A percentile compares a stretch with the other conserved stretches of the same genome.
These are phyloP conservation scores for Furcasterigmium furcatum DNA, from an alignment of 2,329 filamentous ascomycete genomes.

Conservation along the genomic window DNA sequence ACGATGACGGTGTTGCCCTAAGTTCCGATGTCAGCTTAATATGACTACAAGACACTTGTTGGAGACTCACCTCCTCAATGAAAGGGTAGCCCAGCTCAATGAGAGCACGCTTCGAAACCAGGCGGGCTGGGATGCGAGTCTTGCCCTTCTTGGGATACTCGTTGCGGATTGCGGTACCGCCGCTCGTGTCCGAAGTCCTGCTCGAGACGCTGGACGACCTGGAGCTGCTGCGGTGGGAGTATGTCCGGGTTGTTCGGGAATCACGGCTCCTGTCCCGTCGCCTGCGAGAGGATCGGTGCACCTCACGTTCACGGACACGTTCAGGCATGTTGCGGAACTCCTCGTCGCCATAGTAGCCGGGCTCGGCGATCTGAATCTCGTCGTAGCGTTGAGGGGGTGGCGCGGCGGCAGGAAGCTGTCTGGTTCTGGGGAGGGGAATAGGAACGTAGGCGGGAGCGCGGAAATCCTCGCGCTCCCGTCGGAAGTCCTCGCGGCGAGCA, in stretches of 20 bases:
- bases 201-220: conserved; percentile 41
- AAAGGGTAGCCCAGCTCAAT: conserved; percentile 84
- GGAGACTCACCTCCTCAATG: conserved; percentile 77
- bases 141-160: conserved; percentile 81
- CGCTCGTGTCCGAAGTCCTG: conserved; percentile 42
- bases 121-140: conserved; percentile 78
- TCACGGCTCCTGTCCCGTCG: conserved; percentile 35
- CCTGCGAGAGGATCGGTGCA: conserved; percentile 42
- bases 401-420: conserved; percentile 42
- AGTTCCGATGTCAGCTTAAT: too few relatives aligned
- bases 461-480: conserved; percentile 9
- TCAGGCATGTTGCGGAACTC: conserved; percentile 63
- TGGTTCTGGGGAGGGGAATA: conserved; percentile 32
- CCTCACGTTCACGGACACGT: conserved; percentile 58
- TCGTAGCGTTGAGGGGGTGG: conserved; percentile 56
- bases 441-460: not conserved
- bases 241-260: conserved; percentile 35
- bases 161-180: conserved; percentile 49
- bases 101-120: conserved; percentile 78
- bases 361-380: conserved; percentile 66
- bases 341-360: conserved; percentile 67
- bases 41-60: too few relatives aligned
- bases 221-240: conserved; percentile 33
- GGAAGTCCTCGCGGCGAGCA: conserved; percentile 42
- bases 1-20: conserved; percentile 83